Base-by-base conservation (phyloP, 768 basidiomycete species). In the Rhizopogon sp. region DNA sequence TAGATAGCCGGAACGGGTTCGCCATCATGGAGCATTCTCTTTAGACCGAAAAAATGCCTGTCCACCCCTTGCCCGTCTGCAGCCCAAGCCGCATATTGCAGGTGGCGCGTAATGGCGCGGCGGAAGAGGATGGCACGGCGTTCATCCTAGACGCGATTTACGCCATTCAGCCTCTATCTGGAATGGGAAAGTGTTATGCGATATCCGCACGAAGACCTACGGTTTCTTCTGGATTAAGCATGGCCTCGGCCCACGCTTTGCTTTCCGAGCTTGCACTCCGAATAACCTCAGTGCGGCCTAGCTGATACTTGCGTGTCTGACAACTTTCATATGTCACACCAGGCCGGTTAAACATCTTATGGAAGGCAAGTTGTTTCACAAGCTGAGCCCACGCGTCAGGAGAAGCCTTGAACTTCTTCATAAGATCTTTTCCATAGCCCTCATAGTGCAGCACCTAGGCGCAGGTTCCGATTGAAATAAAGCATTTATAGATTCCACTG, bases 341-440 rank as follows among this genome's bases (percentile, higher is more conserved):
- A 8, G 88, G 85, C 2, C 88, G 79, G 6, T 76, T 74, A 62
- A 76, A 79, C 79, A 94, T 82, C 74, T 95, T 94, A 70, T 88
- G 84, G 76, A 91, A 98, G 20, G 95, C 96, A 45, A 98, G 85
- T 71, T 98, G 96, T 75, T 95, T 98, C 61, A 95, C 85, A 52
- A 98, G 79, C 73, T 99, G 97, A 16, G 80, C 90, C 85, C 93
- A 94, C 28, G 95, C 94, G 64, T 99, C 97, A 0, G 96, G 97
- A 1, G 90, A 93, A 45, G 82, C 76, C 64, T 86, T 86, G 79
- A 80, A 82, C 54, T 76, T 78, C 76, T 97, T 98, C 74, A 94
- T 90, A 61, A 80, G 70, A 61, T 81, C 76, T 73, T 96, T 96
- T 56, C 97, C 97, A 68, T 94, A 97, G 5, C 84, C 88, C 63